Evolutionary conservation across 352 stramenopile genomes (phyloP).

Genomic region (Pythium insidiosum): DNA sequence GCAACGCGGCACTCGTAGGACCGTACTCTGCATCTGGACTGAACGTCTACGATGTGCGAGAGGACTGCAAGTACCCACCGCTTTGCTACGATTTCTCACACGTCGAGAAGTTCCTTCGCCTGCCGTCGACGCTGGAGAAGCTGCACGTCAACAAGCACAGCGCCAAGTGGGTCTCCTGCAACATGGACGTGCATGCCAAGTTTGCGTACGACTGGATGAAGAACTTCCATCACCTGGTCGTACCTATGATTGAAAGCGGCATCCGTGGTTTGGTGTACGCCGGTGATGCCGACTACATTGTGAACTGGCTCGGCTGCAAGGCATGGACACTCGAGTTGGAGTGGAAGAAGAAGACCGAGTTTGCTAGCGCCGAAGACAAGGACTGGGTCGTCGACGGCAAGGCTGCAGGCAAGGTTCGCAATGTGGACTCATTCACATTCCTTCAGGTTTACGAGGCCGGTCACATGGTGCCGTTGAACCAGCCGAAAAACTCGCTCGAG

Average conservation of each 20-base stretch:
- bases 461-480: conserved; percentile 95
- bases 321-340: conserved; percentile 93
- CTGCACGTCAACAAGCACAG: conserved; percentile 80
- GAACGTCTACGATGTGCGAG: conserved; percentile 90
- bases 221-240: conserved; percentile 90
- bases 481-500: conserved; percentile 90
- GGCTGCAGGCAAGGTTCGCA: conserved; percentile 49
- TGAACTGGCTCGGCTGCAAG: conserved; percentile 96
- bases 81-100: conserved; percentile 95
- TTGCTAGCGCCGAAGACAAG: conserved; percentile 36
- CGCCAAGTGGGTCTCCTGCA: conserved; percentile 89
- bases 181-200: conserved; percentile 91
- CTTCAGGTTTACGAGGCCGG: conserved; percentile 93
- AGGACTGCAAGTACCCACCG: conserved; percentile 80
- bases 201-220: conserved; percentile 97
- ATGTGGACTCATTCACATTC: conserved; percentile 82
- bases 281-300: conserved; percentile 96
- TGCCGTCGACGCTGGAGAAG: conserved; percentile 76
- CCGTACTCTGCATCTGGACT: conserved; percentile 43
- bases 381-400: conserved; percentile 59
- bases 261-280: conserved; percentile 94
- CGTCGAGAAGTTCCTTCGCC: conserved; percentile 86
- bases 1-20: conserved; percentile 73
- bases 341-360: conserved; percentile 79
- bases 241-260: conserved; percentile 87